A percentile compares a stretch with the other conserved stretches of the same genome.
Evolutionary conservation across 2,329 filamentous ascomycete genomes (phyloP).

Genomic region (Ophiostoma piceae): DNA sequence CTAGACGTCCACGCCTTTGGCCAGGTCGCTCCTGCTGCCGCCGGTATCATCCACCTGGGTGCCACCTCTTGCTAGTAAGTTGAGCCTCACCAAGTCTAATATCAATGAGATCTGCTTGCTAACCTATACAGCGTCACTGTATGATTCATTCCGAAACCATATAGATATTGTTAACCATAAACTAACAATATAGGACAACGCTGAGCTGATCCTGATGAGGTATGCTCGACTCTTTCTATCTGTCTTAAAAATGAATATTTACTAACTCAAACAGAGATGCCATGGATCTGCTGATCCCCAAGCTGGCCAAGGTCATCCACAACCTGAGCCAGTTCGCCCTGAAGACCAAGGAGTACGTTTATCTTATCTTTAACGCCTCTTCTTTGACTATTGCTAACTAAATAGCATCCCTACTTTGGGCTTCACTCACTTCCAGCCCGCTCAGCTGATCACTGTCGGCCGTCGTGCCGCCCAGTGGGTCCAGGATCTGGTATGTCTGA

Average conservation of each 20-base stretch:
- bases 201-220: conserved; percentile 68
- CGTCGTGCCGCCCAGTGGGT: conserved; percentile 66
- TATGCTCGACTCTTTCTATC: neutral
- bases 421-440: conserved; percentile 63
- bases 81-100: neutral
- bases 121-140: conserved; percentile 21
- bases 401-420: conserved; percentile 33
- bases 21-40: conserved; percentile 65
- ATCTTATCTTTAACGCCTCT: neutral
- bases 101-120: conserved; percentile 1
- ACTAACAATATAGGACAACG: conserved; percentile 50
- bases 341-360: conserved; percentile 36
- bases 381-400: neutral
- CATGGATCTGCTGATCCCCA: conserved; percentile 69
- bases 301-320: conserved; percentile 71
- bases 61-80: conserved; percentile 48
- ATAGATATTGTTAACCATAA: neutral
- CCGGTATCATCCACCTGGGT: conserved; percentile 76
- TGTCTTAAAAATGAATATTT: neutral
- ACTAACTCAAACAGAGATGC: conserved; percentile 47
- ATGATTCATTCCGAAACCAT: neutral
- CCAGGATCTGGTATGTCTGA: conserved; percentile 57
- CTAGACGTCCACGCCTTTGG: conserved; percentile 70
- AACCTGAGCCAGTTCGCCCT: conserved; percentile 69
- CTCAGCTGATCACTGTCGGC: conserved; percentile 58